These are phyloP conservation scores for Gnaphalium uliginosum DNA, from an alignment of 129 eudicot species.

Conservation along the genomic window DNA sequence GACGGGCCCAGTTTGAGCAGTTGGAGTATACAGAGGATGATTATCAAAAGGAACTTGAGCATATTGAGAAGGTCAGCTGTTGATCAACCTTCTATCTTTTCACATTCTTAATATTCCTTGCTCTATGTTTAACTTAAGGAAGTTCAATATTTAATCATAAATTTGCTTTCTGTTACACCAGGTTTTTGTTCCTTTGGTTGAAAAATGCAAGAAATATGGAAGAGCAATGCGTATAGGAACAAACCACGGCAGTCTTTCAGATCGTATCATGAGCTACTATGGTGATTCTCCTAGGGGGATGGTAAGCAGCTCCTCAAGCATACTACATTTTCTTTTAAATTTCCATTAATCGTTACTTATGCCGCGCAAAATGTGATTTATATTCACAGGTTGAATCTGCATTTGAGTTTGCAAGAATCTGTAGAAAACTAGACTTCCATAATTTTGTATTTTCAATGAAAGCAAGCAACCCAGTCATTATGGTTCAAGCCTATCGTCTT, in stretches of 20 bases:
- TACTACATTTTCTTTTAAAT: slow-evolving; percentile 1
- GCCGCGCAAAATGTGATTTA: slow-evolving; percentile 19
- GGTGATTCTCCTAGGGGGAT: slow-evolving; percentile 99
- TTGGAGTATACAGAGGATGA: slow-evolving; percentile 95
- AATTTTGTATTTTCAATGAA: slow-evolving; percentile 98
- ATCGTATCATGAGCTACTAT: slow-evolving; percentile 96
- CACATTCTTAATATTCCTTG: not conserved
- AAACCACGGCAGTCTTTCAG: slow-evolving; percentile 97
- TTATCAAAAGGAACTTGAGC: slow-evolving; percentile 94
- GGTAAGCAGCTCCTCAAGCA: slow-evolving; percentile 50
- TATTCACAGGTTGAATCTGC: slow-evolving; percentile 90
- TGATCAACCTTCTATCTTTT: slow-evolving; percentile 19
- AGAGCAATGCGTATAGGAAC: slow-evolving; percentile 98
- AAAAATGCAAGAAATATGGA: slow-evolving; percentile 93
- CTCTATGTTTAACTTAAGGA: slow-evolving; percentile 7
- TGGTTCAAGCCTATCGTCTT: slow-evolving; percentile 95
- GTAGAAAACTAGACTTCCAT: slow-evolving; percentile 89
- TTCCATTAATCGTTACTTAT: not conserved
- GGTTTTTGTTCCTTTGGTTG: slow-evolving; percentile 94
- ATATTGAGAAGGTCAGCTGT: slow-evolving; percentile 73
- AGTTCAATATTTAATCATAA: not conserved
- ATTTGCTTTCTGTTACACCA: slow-evolving; percentile 30
- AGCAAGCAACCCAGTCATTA: slow-evolving; percentile 97
- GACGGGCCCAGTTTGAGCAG: slow-evolving; percentile 89
- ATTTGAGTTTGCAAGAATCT: slow-evolving; percentile 94